Evolutionary conservation across 768 basidiomycete genomes (phyloP), one percentile per base, ranked within the genome.

Genomic region (Mrakia hoshinonis): DNA sequence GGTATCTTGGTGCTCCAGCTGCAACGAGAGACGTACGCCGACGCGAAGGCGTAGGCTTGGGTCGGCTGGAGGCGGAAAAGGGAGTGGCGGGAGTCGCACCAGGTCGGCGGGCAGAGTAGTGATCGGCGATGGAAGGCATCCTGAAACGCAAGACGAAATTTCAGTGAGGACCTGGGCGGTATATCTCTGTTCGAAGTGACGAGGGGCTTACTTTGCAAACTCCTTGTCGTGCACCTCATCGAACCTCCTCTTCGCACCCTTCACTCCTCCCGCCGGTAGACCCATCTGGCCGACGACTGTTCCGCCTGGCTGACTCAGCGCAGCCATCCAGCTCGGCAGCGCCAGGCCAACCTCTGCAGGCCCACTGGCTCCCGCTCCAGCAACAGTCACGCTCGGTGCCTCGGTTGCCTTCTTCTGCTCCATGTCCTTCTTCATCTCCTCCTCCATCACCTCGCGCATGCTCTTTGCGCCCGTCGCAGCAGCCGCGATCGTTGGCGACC

Each of bases 151-250:
- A 10, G 20, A 13, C 12, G 29, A 3, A 36, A 31, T 15, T 55
- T 31, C 63, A 43, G 20, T 13, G 4, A 22, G 4, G 46, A 11
- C 47, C 18, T 18, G 5, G 13, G n/a, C n/a, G n/a, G n/a, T n/a
- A n/a, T n/a, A n/a, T n/a, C n/a, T n/a, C n/a, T n/a, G n/a, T n/a
- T 4, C 5, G 24, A 49, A 22, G 29, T 15, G 46, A 34, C 36
- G 47, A 34, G 43, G 22, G 52, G 67, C 64, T 31, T 38, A 72
- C 70, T 72, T 72, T n/a, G 70, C 26, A 43, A 72, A 72, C 47
- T 72, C 70, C 66, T 67, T 72, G 34, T 72, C 70, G 47, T 72
- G 70, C 1, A 62, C 54, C 22, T 72, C 70, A n/a, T 72, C 70
- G 18, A 67, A 72, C 49, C 70, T 26, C 38, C 70, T 58, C 70